Evolutionary conservation across 2,329 filamentous ascomycete species (phyloP), one percentile per base, ranked within the genome.

Genomic region (Diaporthe citrichinensis): DNA sequence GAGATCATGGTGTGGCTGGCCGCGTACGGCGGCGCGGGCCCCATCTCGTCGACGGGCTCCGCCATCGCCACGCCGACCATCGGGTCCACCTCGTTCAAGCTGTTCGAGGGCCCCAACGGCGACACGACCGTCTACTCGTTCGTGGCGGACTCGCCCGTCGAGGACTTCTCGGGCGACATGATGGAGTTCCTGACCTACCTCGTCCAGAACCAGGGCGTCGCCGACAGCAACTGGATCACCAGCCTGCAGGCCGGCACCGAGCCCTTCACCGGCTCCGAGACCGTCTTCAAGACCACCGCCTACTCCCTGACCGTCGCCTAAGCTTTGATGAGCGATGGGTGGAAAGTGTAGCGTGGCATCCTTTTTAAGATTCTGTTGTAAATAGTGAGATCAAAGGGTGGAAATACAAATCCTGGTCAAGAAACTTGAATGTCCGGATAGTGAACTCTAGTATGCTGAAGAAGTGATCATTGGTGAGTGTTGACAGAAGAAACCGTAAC

Each of bases 1-100:
- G 91, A 93, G 83, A 87, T 93, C 81, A 93, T 93, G 91, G 86
- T 93, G 79, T 93, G 91, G 91, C 85, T 92, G 61, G 88, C 85
- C 2, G 86, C 87, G 3, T 84, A 90, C 62, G 91, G 90, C 41
- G 90, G 89, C 72, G 90, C 90, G 1, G 88, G 89, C 0, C 90
- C 91, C 51, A 92, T 92, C 84, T 88, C 86, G 51, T 79, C 81
- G 51, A 88, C 84, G 10, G 90, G 90, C 74, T 86, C 84, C 36
- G 78, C 89, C 8, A 85, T 92, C 77, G 90, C 88, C 4, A 90
- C 86, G 1, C 84, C 88, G 17, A 89, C 85, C 17, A 85, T 93
- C 74, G 89, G 82, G 53, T 90, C 89, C 55, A 81, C 84, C 41
- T 82, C 80, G n/a, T 94, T 89, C 87, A 87, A 90, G 72, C 84